phyloP scores from a whole-genome alignment of 148 eudicot genomes.

The Beta vulgaris region DNA sequence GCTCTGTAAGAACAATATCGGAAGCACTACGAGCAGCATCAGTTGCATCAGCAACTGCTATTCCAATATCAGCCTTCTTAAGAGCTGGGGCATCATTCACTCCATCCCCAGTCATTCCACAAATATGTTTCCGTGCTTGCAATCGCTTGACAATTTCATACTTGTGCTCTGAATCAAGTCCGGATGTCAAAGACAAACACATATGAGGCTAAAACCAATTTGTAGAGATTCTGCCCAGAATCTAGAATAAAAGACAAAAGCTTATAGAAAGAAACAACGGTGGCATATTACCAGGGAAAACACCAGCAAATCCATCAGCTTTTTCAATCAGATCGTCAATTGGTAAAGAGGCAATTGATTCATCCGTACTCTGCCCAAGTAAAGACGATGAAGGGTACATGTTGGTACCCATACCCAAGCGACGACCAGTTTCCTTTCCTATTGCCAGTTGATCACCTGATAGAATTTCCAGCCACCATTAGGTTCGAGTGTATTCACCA shows the following conservation, averaged over 20 bases:
- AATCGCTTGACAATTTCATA: constrained; percentile 94
- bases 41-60: constrained; percentile 99
- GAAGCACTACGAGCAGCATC: constrained; percentile 99
- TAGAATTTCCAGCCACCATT: constrained; percentile 20
- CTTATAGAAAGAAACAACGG: constrained; percentile 1
- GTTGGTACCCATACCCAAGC: constrained; percentile 99
- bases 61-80: constrained; percentile 99
- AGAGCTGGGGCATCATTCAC: constrained; percentile 99
- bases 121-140: constrained; percentile 98
- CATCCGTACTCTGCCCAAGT: constrained; percentile 92
- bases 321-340: constrained; percentile 94
- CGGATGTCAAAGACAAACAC: constrained; percentile 15
- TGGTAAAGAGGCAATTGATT: constrained; percentile 86
- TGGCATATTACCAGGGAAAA: constrained; percentile 75
- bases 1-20: constrained; percentile 97
- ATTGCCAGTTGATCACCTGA: constrained; percentile 97
- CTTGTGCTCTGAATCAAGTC: constrained; percentile 70
- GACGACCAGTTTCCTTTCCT: constrained; percentile 97
- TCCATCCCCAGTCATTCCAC: constrained; percentile 99
- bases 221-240: neutral
- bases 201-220: neutral
- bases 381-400: constrained; percentile 99
- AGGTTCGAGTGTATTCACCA: neutral
- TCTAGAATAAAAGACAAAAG: neutral
- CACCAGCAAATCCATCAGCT: constrained; percentile 99